phyloP scores from a whole-genome alignment of 805 yeast genomes.

The Pichia sporocuriosa region DNA sequence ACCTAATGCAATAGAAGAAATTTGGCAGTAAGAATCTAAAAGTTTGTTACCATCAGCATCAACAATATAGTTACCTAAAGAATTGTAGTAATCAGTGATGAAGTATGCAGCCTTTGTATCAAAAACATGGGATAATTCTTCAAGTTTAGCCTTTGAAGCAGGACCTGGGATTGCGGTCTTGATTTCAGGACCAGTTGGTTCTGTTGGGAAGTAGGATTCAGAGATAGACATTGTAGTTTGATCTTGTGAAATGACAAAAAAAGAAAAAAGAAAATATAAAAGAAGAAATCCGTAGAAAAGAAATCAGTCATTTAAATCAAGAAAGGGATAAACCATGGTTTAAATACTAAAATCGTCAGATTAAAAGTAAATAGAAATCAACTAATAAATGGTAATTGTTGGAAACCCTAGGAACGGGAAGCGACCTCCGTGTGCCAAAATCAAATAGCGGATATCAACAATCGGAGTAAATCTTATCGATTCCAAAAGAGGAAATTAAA shows the following conservation, averaged over 20 bases:
- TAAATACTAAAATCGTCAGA: too few relatives aligned
- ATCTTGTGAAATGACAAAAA: background rate
- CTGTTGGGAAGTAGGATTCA: constrained; percentile 36
- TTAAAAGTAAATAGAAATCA: too few relatives aligned
- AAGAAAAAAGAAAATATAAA: too few relatives aligned
- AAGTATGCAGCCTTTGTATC: constrained; percentile 60
- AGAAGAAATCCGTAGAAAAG: background rate
- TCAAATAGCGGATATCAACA: too few relatives aligned
- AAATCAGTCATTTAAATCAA: too few relatives aligned
- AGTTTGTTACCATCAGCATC: constrained; percentile 59
- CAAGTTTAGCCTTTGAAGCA: constrained; percentile 31
- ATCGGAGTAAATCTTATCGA: too few relatives aligned
- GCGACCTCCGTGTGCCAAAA: too few relatives aligned
- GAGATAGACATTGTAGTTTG: constrained; percentile 19
- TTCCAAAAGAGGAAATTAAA: too few relatives aligned
- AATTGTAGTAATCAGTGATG: constrained; percentile 57
- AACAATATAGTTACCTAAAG: constrained; percentile 56
- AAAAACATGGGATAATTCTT: constrained; percentile 39
- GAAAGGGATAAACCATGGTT: too few relatives aligned
- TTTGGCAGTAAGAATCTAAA: constrained; percentile 66
- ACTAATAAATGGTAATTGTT: too few relatives aligned
- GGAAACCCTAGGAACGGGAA: too few relatives aligned
- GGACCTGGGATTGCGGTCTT: constrained; percentile 46
- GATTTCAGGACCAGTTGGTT: constrained; percentile 42
- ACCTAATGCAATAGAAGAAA: constrained; percentile 64